Conservation (phyloP, 345 rosid species). For the Gossypium raimondii region DNA sequence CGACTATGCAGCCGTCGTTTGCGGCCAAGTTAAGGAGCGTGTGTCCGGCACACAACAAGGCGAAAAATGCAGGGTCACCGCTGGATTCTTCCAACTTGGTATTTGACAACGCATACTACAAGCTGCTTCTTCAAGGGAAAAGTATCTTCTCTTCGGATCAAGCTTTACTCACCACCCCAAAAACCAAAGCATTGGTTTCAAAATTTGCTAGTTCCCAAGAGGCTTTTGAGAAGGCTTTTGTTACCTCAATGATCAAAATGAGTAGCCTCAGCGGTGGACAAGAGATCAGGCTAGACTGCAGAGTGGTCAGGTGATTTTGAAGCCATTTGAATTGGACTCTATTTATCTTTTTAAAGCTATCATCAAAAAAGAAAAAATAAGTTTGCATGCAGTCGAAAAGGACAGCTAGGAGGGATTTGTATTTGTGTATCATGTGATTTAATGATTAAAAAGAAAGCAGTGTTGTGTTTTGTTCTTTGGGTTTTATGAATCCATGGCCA, state of each 20-base stretch:
- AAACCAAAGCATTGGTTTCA: conserved; percentile 48
- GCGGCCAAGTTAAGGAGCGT: conserved; percentile 44
- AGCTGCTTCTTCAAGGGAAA: conserved; percentile 60
- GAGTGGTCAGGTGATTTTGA: conserved; percentile 28
- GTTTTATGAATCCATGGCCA: too few species aligned
- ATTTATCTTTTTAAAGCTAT: not conserved
- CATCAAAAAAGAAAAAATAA: conserved; percentile 12
- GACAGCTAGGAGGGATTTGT: not conserved
- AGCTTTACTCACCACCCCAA: conserved; percentile 45
- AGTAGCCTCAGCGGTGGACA: conserved; percentile 65
- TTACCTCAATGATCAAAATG: conserved; percentile 84
- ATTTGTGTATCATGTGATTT: not conserved
- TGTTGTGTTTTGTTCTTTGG: not conserved
- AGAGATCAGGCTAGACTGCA: conserved; percentile 75
- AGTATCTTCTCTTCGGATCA: conserved; percentile 82
- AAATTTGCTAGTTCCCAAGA: conserved; percentile 46
- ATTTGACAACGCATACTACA: conserved; percentile 70
- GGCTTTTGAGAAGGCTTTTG: conserved; percentile 57
- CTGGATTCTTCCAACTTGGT: conserved; percentile 39
- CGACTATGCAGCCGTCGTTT: conserved; percentile 57
- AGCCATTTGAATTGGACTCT: not conserved
- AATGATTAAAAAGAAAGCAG: not conserved
- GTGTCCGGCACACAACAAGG: conserved; percentile 60
- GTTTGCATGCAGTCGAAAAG: conserved; percentile 1
- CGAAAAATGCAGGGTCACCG: conserved; percentile 55